A percentile compares a stretch with the other conserved stretches of the same genome.
Conservation (phyloP, 331 rosid species). For the Prunus yedoensis region DNA sequence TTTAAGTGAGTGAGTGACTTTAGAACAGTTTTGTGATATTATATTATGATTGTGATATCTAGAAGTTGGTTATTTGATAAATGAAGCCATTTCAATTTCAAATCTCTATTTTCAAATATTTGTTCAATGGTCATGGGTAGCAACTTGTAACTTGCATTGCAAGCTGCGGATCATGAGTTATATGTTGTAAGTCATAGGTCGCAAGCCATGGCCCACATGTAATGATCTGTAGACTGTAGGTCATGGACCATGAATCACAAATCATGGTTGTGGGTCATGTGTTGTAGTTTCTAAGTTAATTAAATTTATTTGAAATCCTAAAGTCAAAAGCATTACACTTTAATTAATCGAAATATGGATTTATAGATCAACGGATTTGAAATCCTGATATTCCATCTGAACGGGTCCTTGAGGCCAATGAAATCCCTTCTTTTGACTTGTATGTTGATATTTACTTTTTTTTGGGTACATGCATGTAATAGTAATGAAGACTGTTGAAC, state of each 20-base stretch:
- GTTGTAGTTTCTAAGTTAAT: neutral
- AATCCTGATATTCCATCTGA: too few species aligned
- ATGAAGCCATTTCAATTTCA: too few species aligned
- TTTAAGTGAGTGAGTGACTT: neutral
- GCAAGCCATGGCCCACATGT: neutral
- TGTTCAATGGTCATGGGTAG: too few species aligned
- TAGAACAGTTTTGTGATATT: neutral
- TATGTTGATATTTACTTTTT: neutral
- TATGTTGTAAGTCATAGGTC: neutral
- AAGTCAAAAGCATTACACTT: neutral
- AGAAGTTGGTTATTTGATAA: neutral
- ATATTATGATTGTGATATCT: neutral
- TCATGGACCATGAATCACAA: neutral
- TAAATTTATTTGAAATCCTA: neutral
- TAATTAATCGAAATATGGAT: neutral
- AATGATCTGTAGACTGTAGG: neutral
- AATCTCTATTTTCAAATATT: too few species aligned
- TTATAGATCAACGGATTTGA: neutral
- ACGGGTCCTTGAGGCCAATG: too few species aligned
- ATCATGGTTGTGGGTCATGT: neutral
- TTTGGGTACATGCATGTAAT: neutral
- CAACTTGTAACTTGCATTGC: too few species aligned
- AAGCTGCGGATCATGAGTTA: neutral
- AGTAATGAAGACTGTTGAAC: neutral
- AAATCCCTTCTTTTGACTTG: neutral